phyloP scores from a whole-genome alignment of 192 early-diverging fungal genomes.

The Funneliformis geosporum region DNA sequence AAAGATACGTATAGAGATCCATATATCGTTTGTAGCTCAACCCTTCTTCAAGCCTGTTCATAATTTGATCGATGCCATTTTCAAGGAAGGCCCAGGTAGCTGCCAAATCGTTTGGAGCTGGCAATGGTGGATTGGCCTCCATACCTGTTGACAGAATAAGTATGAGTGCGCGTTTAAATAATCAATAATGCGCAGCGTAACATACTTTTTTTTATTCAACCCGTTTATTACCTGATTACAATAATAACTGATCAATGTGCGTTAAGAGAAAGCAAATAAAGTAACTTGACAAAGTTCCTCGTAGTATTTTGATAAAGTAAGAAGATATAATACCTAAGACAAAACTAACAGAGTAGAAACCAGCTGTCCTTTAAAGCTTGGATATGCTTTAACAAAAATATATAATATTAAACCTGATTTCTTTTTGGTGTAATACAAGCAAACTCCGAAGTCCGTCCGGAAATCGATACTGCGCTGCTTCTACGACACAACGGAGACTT shows the following conservation, averaged over 20 bases:
- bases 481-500: background rate
- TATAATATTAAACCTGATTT: background rate
- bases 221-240: background rate
- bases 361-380: background rate
- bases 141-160: constrained; percentile 2
- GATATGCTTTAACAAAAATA: background rate
- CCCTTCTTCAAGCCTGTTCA: constrained; percentile 73
- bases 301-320: background rate
- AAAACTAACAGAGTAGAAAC: background rate
- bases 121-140: constrained; percentile 43
- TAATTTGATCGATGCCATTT: constrained; percentile 78
- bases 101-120: constrained; percentile 52
- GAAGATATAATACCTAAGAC: background rate
- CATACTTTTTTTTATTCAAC: background rate
- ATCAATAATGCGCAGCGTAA: background rate
- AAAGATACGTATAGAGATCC: constrained; percentile 79
- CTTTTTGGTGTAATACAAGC: background rate
- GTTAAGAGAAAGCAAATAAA: background rate
- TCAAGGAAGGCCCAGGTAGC: constrained; percentile 77
- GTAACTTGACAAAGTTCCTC: background rate
- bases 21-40: constrained; percentile 77
- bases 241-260: background rate
- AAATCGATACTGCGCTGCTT: background rate
- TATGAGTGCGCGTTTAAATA: background rate
- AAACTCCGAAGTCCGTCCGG: background rate